phyloP scores from a whole-genome alignment of 2,329 filamentous ascomycete genomes.

The Pseudogymnoascus destructans region DNA sequence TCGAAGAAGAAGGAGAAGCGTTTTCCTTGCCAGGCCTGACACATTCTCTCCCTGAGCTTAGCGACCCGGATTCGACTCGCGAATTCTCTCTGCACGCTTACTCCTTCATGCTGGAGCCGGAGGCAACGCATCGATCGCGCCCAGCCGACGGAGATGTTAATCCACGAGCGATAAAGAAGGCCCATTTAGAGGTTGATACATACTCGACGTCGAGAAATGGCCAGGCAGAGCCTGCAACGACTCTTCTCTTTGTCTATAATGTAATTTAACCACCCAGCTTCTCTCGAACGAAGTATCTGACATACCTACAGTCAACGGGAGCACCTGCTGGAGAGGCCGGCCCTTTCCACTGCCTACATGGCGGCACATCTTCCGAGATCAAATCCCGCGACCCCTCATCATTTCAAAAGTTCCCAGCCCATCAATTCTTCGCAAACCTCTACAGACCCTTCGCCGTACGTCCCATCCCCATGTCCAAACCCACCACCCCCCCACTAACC shows the following conservation, averaged over 20 bases:
- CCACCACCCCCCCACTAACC: neutral
- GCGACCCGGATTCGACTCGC: neutral
- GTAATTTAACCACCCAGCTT: neutral
- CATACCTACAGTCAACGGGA: constrained; percentile 12
- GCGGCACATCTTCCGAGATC: constrained; percentile 27
- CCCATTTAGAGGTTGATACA: neutral
- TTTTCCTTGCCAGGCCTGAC: neutral
- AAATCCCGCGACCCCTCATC: constrained; percentile 33
- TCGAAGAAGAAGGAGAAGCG: neutral
- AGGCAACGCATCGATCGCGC: neutral
- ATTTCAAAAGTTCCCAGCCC: constrained; percentile 40
- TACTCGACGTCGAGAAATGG: neutral
- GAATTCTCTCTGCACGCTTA: neutral
- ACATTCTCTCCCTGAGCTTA: neutral
- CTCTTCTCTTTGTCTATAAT: neutral
- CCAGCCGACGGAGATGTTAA: neutral
- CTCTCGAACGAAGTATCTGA: neutral
- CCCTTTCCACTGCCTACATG: constrained; percentile 28
- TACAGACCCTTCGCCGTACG: constrained; percentile 41
- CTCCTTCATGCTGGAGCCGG: neutral
- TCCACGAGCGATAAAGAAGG: neutral
- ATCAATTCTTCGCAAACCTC: constrained; percentile 44
- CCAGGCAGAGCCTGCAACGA: neutral
- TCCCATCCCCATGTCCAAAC: constrained; percentile 11
- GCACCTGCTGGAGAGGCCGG: constrained; percentile 18